Conservation (phyloP, 768 basidiomycete species). For the Russula ochroleuca region DNA sequence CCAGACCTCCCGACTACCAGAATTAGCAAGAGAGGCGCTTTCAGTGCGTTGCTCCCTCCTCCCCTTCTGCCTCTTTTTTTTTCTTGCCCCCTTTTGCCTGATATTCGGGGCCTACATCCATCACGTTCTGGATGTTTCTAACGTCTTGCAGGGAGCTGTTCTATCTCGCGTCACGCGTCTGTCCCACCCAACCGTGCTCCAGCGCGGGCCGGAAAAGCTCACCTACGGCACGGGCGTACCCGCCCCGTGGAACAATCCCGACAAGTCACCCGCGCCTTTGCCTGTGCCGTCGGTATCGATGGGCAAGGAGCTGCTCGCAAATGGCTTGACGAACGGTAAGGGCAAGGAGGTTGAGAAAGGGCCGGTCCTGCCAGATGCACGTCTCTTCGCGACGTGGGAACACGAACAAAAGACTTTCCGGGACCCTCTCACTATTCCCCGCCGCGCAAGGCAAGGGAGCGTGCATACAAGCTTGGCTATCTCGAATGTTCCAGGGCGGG, state of each 20-base stretch:
- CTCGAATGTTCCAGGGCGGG: conserved; percentile 19
- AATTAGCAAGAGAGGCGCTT: conserved; percentile 60
- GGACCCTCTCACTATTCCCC: conserved; percentile 36
- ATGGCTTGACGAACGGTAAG: conserved; percentile 32
- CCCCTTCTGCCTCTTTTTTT: too few species aligned
- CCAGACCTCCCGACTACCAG: conserved; percentile 61
- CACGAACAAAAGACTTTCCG: conserved; percentile 43
- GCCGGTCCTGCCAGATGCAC: conserved; percentile 43
- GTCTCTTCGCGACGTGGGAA: conserved; percentile 49
- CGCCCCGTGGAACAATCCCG: conserved; percentile 49
- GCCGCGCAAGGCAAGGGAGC: conserved; percentile 30
- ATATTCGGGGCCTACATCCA: not conserved
- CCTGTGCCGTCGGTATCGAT: conserved; percentile 28
- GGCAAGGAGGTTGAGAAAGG: conserved; percentile 29
- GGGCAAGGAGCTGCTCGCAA: conserved; percentile 29
- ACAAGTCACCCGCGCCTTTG: conserved; percentile 27
- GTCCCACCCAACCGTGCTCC: conserved; percentile 59
- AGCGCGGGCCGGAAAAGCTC: conserved; percentile 44
- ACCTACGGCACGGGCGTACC: conserved; percentile 40
- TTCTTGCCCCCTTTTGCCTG: too few species aligned
- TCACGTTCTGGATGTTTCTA: not conserved
- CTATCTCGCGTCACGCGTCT: conserved; percentile 58
- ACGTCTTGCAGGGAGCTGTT: conserved; percentile 46
- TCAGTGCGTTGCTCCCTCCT: conserved; percentile 45
- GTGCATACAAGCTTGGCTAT: conserved; percentile 20